phyloP scores from a whole-genome alignment of 2,329 filamentous ascomycete genomes.

The Exophiala lecanii-corni region DNA sequence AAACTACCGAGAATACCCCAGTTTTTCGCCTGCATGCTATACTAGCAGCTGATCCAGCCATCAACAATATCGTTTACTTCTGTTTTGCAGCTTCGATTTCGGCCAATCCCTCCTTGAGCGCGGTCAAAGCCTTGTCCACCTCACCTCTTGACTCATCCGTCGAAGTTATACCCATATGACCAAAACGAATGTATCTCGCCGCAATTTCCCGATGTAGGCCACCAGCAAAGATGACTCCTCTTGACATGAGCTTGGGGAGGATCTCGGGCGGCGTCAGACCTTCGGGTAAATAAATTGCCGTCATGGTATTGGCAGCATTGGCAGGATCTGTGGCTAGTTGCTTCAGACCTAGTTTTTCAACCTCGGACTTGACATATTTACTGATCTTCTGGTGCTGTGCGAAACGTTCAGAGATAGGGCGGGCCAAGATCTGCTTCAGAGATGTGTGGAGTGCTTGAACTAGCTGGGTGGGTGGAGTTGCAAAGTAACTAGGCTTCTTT shows the following conservation, averaged over 20 bases:
- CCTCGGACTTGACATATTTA: slow-evolving; percentile 78
- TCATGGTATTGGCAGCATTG: slow-evolving; percentile 96
- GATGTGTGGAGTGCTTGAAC: slow-evolving; percentile 88
- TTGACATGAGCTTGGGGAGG: slow-evolving; percentile 76
- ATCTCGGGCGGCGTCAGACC: slow-evolving; percentile 74
- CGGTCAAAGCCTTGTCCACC: slow-evolving; percentile 76
- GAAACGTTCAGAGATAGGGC: slow-evolving; percentile 76
- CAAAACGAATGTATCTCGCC: slow-evolving; percentile 87
- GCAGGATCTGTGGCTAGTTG: slow-evolving; percentile 80
- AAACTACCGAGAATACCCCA: too few relatives aligned
- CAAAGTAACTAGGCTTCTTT: slow-evolving; percentile 96
- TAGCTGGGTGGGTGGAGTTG: slow-evolving; percentile 90
- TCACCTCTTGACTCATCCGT: slow-evolving; percentile 74
- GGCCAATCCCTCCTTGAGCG: slow-evolving; percentile 66
- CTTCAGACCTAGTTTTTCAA: slow-evolving; percentile 76
- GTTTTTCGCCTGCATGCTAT: too few relatives aligned
- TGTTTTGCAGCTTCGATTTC: slow-evolving; percentile 65
- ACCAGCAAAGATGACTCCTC: slow-evolving; percentile 88
- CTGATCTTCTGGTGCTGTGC: slow-evolving; percentile 73
- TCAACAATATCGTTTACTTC: too few relatives aligned
- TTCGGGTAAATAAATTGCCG: slow-evolving; percentile 90
- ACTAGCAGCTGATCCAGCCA: too few relatives aligned
- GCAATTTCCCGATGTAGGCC: slow-evolving; percentile 96
- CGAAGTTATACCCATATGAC: slow-evolving; percentile 95
- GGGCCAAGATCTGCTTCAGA: slow-evolving; percentile 77